Evolutionary conservation across 2,329 filamentous ascomycete genomes (phyloP).

Genomic region (Huntiella bhutanensis): DNA sequence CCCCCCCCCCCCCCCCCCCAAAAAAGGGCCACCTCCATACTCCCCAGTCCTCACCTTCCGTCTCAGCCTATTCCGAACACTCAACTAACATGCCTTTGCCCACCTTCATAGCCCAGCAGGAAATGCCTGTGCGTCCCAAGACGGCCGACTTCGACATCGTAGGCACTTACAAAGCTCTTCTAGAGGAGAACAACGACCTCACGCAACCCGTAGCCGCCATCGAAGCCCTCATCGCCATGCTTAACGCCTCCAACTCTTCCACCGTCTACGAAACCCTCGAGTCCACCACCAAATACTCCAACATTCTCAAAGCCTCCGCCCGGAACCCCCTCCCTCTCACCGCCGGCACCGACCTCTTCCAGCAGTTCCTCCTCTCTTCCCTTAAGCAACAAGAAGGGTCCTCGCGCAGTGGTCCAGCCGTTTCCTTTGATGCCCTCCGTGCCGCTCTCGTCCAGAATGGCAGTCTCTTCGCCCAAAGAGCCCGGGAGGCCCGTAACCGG

Average conservation of each 20-base stretch:
- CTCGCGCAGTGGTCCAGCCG: slow-evolving; percentile 14
- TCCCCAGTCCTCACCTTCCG: no score
- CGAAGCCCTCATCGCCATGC: slow-evolving; percentile 71
- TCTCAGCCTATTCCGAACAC: no score
- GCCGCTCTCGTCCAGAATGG: slow-evolving; percentile 74
- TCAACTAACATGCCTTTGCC: neutral
- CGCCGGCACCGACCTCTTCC: slow-evolving; percentile 88
- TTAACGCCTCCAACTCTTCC: slow-evolving; percentile 58
- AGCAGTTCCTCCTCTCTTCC: slow-evolving; percentile 72
- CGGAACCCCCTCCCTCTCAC: slow-evolving; percentile 81
- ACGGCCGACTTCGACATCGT: slow-evolving; percentile 28
- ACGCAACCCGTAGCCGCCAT: slow-evolving; percentile 95
- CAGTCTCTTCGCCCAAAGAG: slow-evolving; percentile 66
- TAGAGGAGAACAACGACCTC: slow-evolving; percentile 54
- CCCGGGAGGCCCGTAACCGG: slow-evolving; percentile 65
- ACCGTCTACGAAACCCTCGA: slow-evolving; percentile 92
- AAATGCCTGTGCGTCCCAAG: slow-evolving; percentile 7
- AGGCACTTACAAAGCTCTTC: slow-evolving; percentile 32
- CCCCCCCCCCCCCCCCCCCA: neutral
- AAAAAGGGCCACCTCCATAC: neutral
- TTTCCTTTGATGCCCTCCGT: slow-evolving; percentile 59
- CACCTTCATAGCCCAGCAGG: neutral
- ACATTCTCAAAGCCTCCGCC: slow-evolving; percentile 57
- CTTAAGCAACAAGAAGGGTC: slow-evolving; percentile 33
- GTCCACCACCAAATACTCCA: slow-evolving; percentile 58